These are phyloP conservation scores for Trametes coccinea DNA, from an alignment of 768 basidiomycete species.

Conservation along the genomic window DNA sequence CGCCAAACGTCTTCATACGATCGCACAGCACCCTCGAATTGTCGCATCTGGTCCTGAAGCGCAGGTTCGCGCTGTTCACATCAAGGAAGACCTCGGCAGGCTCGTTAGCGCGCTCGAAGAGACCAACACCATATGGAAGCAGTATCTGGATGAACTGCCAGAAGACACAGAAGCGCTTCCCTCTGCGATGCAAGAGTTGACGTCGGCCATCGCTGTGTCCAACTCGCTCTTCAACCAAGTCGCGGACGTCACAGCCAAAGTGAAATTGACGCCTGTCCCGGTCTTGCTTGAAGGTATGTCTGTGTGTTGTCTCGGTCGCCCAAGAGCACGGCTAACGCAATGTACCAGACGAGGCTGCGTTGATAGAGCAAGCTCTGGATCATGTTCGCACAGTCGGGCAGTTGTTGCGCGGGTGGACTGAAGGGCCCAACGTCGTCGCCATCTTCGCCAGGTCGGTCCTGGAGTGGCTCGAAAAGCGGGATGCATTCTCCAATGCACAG, in stretches of 20 bases:
- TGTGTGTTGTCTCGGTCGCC: no score
- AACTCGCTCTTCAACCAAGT: slow-evolving; percentile 27
- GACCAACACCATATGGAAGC: slow-evolving; percentile 26
- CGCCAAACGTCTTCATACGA: slow-evolving; percentile 12
- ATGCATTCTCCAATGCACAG: background rate
- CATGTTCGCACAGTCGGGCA: slow-evolving; percentile 10
- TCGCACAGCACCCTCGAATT: slow-evolving; percentile 23
- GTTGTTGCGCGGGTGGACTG: slow-evolving; percentile 9
- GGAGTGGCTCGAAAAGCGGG: slow-evolving; percentile 30
- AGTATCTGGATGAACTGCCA: slow-evolving; percentile 27
- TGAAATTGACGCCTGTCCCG: slow-evolving; percentile 32
- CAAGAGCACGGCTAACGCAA: background rate
- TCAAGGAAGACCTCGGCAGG: slow-evolving; percentile 30
- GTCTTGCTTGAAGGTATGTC: slow-evolving; percentile 41
- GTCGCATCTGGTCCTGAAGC: slow-evolving; percentile 28
- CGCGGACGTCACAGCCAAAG: slow-evolving; percentile 23
- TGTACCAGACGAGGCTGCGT: slow-evolving; percentile 13
- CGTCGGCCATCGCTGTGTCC: slow-evolving; percentile 23
- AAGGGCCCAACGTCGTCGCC: slow-evolving; percentile 10
- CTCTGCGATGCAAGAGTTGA: slow-evolving; percentile 2
- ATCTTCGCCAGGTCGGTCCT: slow-evolving; percentile 37
- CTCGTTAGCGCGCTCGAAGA: slow-evolving; percentile 34
- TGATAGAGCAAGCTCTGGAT: slow-evolving; percentile 3
- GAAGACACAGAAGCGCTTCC: slow-evolving; percentile 37
- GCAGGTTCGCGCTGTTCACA: slow-evolving; percentile 22